phyloP scores from a whole-genome alignment of 768 basidiomycete species.

The Thelephora ganbajun region DNA sequence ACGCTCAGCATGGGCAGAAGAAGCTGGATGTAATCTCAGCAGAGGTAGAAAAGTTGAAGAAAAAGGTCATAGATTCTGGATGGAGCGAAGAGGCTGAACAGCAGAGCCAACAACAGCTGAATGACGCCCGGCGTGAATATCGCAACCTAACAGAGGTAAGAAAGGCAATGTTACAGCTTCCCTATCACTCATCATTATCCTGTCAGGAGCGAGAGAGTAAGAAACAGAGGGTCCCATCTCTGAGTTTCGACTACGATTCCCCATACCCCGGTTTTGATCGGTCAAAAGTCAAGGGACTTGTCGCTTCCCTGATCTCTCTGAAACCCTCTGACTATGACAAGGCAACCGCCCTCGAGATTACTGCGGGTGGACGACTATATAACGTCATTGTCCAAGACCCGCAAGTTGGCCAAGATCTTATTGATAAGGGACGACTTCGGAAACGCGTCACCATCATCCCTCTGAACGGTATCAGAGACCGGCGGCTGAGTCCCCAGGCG shows the following conservation, averaged over 20 bases:
- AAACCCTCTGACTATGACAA: slow-evolving; percentile 56
- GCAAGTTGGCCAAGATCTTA: slow-evolving; percentile 69
- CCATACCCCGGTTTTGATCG: slow-evolving; percentile 77
- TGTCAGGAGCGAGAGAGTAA: slow-evolving; percentile 53
- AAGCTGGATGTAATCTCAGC: slow-evolving; percentile 45
- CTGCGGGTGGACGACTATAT: slow-evolving; percentile 80
- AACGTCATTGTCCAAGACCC: slow-evolving; percentile 93
- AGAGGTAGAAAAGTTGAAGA: slow-evolving; percentile 42
- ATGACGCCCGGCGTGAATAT: slow-evolving; percentile 38
- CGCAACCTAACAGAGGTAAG: slow-evolving; percentile 50
- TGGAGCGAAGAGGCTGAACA: slow-evolving; percentile 72
- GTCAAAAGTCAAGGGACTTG: slow-evolving; percentile 77
- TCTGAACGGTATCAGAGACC: slow-evolving; percentile 75
- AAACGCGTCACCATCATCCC: slow-evolving; percentile 91
- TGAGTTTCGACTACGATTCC: slow-evolving; percentile 74
- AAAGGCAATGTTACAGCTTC: not conserved
- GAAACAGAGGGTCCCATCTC: slow-evolving; percentile 46
- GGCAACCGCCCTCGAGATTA: slow-evolving; percentile 85
- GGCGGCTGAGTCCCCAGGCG: slow-evolving; percentile 37
- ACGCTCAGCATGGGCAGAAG: slow-evolving; percentile 64
- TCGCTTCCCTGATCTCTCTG: slow-evolving; percentile 78
- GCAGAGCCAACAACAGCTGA: slow-evolving; percentile 35
- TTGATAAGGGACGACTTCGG: slow-evolving; percentile 65
- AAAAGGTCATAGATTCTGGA: slow-evolving; percentile 41
- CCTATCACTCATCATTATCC: slow-evolving; percentile 1